Evolutionary conservation across 1,139 yeast species (phyloP).

Genomic region (Pichia inconspicua): DNA sequence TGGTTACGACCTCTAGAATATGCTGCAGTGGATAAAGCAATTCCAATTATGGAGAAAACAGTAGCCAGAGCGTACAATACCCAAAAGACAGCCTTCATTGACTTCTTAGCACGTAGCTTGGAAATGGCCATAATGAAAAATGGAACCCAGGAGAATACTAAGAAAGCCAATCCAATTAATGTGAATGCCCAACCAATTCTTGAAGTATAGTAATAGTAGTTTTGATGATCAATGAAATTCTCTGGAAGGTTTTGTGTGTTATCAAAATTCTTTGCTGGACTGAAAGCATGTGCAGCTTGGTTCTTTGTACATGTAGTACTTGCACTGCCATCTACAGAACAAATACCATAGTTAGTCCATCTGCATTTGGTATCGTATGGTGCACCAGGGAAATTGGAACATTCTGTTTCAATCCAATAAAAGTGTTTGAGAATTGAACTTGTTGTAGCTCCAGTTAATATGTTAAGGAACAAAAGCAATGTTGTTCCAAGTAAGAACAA

Average conservation of each 20-base stretch:
- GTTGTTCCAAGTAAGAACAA: slow-evolving; percentile 17
- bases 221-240: slow-evolving; percentile 38
- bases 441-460: slow-evolving; percentile 54
- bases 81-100: slow-evolving; percentile 9
- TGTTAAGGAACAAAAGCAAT: slow-evolving; percentile 52
- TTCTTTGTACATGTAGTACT: slow-evolving; percentile 39
- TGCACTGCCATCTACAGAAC: slow-evolving; percentile 37
- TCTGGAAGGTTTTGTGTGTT: slow-evolving; percentile 39
- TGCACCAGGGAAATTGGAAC: slow-evolving; percentile 47
- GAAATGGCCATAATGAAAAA: slow-evolving; percentile 16
- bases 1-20: slow-evolving; percentile 54
- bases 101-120: not conserved
- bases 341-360: slow-evolving; percentile 68
- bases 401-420: slow-evolving; percentile 67
- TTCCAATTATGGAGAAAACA: slow-evolving; percentile 48
- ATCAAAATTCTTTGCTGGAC: slow-evolving; percentile 53
- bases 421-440: slow-evolving; percentile 41
- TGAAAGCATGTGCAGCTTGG: slow-evolving; percentile 57
- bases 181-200: slow-evolving; percentile 64
- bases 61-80: slow-evolving; percentile 32
- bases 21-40: slow-evolving; percentile 58
- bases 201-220: slow-evolving; percentile 52
- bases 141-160: slow-evolving; percentile 37
- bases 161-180: slow-evolving; percentile 50
- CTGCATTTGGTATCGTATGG: slow-evolving; percentile 36